Conservation (phyloP, 2,329 filamentous ascomycete species). For the Endothia cerciana region DNA sequence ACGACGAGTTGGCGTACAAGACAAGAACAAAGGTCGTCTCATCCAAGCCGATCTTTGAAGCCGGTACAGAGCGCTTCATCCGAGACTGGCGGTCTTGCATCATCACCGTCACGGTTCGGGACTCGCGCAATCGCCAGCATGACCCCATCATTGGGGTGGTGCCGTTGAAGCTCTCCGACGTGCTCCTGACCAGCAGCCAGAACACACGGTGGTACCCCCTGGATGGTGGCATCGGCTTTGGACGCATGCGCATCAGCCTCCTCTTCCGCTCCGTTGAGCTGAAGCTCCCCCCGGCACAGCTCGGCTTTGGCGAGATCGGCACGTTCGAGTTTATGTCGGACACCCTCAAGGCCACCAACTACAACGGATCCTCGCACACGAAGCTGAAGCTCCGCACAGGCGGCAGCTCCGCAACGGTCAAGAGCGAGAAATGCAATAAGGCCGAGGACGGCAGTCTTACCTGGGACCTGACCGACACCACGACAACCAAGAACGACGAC, state of each 20-base stretch:
- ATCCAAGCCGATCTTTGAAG: slow-evolving; percentile 95
- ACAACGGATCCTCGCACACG: slow-evolving; percentile 66
- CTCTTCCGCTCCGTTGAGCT: slow-evolving; percentile 91
- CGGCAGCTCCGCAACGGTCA: slow-evolving; percentile 75
- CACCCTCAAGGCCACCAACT: slow-evolving; percentile 67
- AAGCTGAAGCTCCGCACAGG: slow-evolving; percentile 83
- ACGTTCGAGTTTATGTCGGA: slow-evolving; percentile 87
- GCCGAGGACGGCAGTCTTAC: slow-evolving; percentile 58
- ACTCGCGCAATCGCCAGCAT: slow-evolving; percentile 86
- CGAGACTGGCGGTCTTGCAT: slow-evolving; percentile 91
- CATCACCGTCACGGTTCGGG: slow-evolving; percentile 85
- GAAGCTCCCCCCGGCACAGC: slow-evolving; percentile 77
- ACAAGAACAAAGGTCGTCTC: slow-evolving; percentile 94
- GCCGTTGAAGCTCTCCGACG: slow-evolving; percentile 81
- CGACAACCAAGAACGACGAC: slow-evolving; percentile 40
- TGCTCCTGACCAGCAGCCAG: slow-evolving; percentile 87
- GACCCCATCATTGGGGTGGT: slow-evolving; percentile 94
- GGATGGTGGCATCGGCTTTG: slow-evolving; percentile 91
- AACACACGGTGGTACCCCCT: slow-evolving; percentile 93
- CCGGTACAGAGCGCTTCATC: slow-evolving; percentile 89
- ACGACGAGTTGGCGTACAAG: slow-evolving; percentile 87
- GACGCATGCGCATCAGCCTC: slow-evolving; percentile 83
- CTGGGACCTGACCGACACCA: slow-evolving; percentile 53
- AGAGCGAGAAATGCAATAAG: slow-evolving; percentile 64
- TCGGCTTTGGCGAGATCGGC: slow-evolving; percentile 88